Base-by-base conservation (phyloP, 768 basidiomycete genomes). In the Podaxis sp. region DNA sequence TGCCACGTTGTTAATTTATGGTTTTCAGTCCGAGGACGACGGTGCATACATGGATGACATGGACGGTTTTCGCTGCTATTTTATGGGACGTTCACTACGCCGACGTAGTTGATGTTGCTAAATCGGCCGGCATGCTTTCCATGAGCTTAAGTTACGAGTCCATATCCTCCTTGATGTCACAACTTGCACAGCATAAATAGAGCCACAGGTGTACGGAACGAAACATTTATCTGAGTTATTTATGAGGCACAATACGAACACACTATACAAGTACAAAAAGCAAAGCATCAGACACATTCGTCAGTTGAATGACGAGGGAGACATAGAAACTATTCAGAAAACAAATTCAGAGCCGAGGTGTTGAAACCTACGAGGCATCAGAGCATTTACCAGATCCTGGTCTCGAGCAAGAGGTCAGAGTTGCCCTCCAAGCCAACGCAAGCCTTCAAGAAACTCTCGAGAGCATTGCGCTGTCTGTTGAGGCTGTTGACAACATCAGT, bases 401-500 rank as follows among this genome's bases (percentile, higher is more conserved):
- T 90, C 75, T 93, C 88, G 15, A 96, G 84, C 71, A 99, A 78
- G 69, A 98, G 79, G 74, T 98, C 96, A 7, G 56, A 86, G 74
- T 81, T 87, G 57, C 86, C 83, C 76, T 96, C 94, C 46, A 97
- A 76, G 30, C 95, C 95, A 57, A 96, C 78, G 76, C 94, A 97
- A 46, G 95, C 95, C 84, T 96, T 96, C 72, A 97, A 82, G 87
- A 96, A 97, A 46, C 83, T 77, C 75, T 96, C 95, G 61, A 99
- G 86, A 8, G 93, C 96, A 65, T 95, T 93, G 72, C 96, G 88
- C 82, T 99, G 96, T 74, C 96, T 87, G 77, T 89, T 90, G 66
- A 98, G 85, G 67, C 89, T 91, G 86, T 99, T 99, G 77, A 99
- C 90, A 68, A 98, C 95, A 68, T 93, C 92, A 38, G 90, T 90